Evolutionary conservation across 257 asterid genomes (phyloP).

Genomic region (Solanum sejunctum): DNA sequence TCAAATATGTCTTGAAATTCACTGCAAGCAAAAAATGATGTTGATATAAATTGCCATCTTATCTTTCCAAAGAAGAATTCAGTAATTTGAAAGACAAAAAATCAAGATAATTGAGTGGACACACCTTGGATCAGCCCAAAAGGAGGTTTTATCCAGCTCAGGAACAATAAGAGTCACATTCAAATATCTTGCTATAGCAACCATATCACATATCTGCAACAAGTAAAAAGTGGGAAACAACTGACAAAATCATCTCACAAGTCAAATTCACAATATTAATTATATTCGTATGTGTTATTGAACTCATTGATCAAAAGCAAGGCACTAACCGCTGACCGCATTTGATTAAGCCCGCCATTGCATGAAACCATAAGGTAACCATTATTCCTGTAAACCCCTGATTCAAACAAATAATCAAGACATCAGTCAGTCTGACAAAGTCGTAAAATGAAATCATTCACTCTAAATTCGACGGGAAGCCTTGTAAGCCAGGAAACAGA

Average conservation of each 20-base stretch:
- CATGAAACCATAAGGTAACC: slow-evolving; percentile 73
- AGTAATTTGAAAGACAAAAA: neutral
- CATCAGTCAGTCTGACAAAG: neutral
- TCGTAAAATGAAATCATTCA: neutral
- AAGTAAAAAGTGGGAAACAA: neutral
- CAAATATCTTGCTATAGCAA: slow-evolving; percentile 51
- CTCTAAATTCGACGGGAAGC: neutral
- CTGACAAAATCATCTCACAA: neutral
- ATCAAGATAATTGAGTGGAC: neutral
- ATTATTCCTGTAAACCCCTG: slow-evolving; percentile 53
- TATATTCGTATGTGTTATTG: neutral
- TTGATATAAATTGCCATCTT: neutral
- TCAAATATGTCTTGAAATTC: slow-evolving; percentile 66
- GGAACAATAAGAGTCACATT: slow-evolving; percentile 58
- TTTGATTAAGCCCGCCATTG: slow-evolving; percentile 75
- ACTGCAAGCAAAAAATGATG: slow-evolving; percentile 20
- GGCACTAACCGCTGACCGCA: slow-evolving; percentile 65
- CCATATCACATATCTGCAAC: slow-evolving; percentile 72
- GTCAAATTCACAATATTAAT: neutral
- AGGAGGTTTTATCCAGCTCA: slow-evolving; percentile 61
- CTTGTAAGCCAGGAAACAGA: neutral
- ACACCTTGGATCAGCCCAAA: slow-evolving; percentile 70
- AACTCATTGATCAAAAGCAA: neutral
- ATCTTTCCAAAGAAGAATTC: neutral
- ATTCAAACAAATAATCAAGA: neutral